phyloP scores from a whole-genome alignment of 2,329 filamentous ascomycete genomes.

The Exophiala dermatitidis region DNA sequence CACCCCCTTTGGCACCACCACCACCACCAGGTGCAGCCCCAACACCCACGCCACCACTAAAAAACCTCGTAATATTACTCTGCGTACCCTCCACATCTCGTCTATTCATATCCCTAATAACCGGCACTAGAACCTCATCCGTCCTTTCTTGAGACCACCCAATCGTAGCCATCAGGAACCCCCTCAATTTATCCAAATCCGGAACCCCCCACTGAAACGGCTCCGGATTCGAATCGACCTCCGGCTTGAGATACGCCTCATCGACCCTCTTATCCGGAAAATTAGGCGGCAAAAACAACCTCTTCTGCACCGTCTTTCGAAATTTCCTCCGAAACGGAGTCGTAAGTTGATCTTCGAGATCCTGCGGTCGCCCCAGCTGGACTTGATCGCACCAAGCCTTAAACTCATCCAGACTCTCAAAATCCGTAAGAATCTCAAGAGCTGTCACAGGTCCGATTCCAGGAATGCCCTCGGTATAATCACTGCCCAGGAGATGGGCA shows the following conservation, averaged over 20 bases:
- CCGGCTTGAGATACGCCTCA: conserved; percentile 75
- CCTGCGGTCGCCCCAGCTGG: conserved; percentile 59
- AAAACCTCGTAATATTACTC: conserved; percentile 90
- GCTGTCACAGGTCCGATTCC: conserved; percentile 92
- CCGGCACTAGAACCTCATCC: conserved; percentile 90
- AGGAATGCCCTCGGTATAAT: conserved; percentile 88
- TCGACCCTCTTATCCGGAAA: conserved; percentile 76
- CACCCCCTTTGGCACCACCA: conserved; percentile 35
- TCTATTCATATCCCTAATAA: conserved; percentile 90
- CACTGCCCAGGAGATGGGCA: conserved; percentile 83
- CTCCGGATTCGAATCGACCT: conserved; percentile 72
- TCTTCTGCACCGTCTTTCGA: conserved; percentile 64
- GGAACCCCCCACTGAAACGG: conserved; percentile 93
- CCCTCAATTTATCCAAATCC: conserved; percentile 74
- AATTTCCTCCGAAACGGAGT: conserved; percentile 78
- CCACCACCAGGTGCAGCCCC: conserved; percentile 47
- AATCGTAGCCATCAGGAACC: conserved; percentile 83
- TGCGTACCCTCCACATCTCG: conserved; percentile 86
- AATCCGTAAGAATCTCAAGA: conserved; percentile 88
- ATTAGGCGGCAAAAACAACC: conserved; percentile 72
- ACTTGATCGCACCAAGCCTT: conserved; percentile 79
- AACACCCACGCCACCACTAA: conserved; percentile 65
- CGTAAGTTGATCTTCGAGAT: conserved; percentile 49
- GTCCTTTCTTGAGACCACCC: conserved; percentile 89
- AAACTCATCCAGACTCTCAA: conserved; percentile 65